phyloP scores from a whole-genome alignment of 2,329 filamentous ascomycete genomes.

The Xylaria sp. region DNA sequence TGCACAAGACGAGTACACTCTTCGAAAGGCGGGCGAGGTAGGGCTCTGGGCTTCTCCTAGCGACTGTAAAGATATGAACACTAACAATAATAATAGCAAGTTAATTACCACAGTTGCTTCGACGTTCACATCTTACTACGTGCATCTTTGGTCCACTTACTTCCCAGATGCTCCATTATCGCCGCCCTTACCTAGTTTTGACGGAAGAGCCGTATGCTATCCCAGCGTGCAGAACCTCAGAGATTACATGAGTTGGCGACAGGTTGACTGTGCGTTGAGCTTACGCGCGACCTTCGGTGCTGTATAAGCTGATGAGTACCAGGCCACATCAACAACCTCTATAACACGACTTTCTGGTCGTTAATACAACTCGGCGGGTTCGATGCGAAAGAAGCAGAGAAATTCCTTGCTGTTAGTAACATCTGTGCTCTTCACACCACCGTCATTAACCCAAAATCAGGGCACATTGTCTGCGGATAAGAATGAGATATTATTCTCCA shows the following conservation, averaged over 20 bases:
- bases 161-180: conserved; percentile 79
- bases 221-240: conserved; percentile 83
- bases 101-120: conserved; percentile 91
- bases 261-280: conserved; percentile 82
- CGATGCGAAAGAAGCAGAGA: conserved; percentile 81
- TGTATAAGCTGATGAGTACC: conserved; percentile 39
- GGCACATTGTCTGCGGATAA: conserved; percentile 89
- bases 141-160: conserved; percentile 79
- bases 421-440: neutral
- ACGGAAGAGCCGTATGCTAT: conserved; percentile 91
- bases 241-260: conserved; percentile 97
- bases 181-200: conserved; percentile 86
- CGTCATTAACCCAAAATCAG: conserved; percentile 56
- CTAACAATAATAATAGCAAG: conserved; percentile 68
- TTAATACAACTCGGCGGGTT: conserved; percentile 83
- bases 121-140: conserved; percentile 92
- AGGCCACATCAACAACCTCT: conserved; percentile 98
- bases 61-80: neutral
- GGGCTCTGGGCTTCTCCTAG: conserved; percentile 25
- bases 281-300: neutral
- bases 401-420: conserved; percentile 74
- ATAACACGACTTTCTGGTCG: conserved; percentile 97
- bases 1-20: conserved; percentile 82
- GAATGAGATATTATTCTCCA: conserved; percentile 92
- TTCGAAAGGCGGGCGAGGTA: conserved; percentile 88